Evolutionary conservation across 75 land plant genomes (phyloP), one percentile per base, ranked within the genome.

Genomic region (Gnetum montanum): DNA sequence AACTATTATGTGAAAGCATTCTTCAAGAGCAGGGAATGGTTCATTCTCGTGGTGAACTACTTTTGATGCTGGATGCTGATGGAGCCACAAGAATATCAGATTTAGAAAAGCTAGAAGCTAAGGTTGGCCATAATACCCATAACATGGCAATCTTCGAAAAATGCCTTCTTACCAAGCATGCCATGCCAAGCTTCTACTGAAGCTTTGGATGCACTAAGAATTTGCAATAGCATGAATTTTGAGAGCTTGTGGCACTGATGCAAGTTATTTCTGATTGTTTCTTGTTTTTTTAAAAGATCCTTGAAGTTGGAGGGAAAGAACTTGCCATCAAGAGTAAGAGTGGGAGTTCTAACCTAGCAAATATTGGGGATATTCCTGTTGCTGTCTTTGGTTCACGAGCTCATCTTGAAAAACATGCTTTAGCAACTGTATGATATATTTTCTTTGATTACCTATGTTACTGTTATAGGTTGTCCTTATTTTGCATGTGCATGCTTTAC

Each of bases 361-460:
- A 59, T 12, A 46, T 82, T 46, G 65, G 74, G 28, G 83, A 81
- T 35, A 48, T 61, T 31, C 59, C 84, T 47, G 57, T 83, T 47
- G 88, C 66, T 61, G 96, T 78, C 11, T 95, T 90, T 76, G 99
- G 99, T 51, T 95, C 99, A 19, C 96, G 96, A 48, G 99, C 96
- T 55, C 99, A 95, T 74, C 80, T 95, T 48, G 99, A 95, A 70
- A 77, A 86, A 56, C 85, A 78, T 34, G 99, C 99, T 68, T 70
- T 95, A 43, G 85, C 99, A 41, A 69, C 96, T 36, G 99, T 95
- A 41, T 53, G 71, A 24, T n/a, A n/a, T n/a, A n/a, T n/a, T n/a
- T n/a, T n/a, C n/a, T n/a, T n/a, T n/a, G n/a, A n/a, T n/a, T n/a
- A n/a, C n/a, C n/a, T n/a, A 54, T 22, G 23, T 19, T 70, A 24